Percentiles rank a stretch among this genome's conserved stretches.
Evolutionary conservation across 208 protist species (phyloP).

Genomic region (Wallacemonas sp.): DNA sequence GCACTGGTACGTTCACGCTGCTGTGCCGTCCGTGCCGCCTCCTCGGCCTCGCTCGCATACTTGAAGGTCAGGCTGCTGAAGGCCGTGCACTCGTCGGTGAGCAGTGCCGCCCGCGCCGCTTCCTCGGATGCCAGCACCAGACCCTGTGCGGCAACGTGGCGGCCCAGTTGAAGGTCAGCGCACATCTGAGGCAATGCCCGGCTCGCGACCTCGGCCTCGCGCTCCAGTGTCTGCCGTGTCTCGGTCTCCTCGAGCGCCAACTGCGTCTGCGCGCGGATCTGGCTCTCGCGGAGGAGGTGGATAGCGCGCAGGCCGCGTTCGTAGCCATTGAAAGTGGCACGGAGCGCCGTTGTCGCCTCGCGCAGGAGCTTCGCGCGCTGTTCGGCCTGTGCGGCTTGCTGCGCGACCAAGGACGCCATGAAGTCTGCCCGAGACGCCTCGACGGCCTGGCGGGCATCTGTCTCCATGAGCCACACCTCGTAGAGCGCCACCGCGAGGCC

Average conservation of each 20-base stretch:
- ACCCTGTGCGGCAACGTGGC: conserved; percentile 18
- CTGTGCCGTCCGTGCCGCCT: conserved; percentile 1
- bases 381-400: conserved; percentile 13
- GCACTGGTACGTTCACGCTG: conserved; percentile 1
- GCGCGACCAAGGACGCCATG: conserved; percentile 29
- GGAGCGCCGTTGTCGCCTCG: conserved; percentile 18
- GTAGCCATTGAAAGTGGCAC: conserved; percentile 15
- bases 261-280: conserved; percentile 21
- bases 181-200: conserved; percentile 17
- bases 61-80: conserved; percentile 48
- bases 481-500: conserved; percentile 28
- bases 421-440: conserved; percentile 38
- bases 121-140: conserved; percentile 51
- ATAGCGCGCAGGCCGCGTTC: conserved; percentile 11
- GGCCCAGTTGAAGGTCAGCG: background rate
- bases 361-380: conserved; percentile 18
- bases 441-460: conserved; percentile 40
- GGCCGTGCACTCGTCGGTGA: conserved; percentile 52
- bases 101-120: conserved; percentile 36
- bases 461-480: conserved; percentile 44
- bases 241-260: conserved; percentile 25
- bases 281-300: conserved; percentile 21
- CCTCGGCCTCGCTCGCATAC: conserved; percentile 9
- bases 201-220: conserved; percentile 20
- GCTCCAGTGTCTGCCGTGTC: conserved; percentile 30